These are phyloP conservation scores for Warburgia ugandensis DNA, from an alignment of 164 flowering plant genomes.

Conservation along the genomic window DNA sequence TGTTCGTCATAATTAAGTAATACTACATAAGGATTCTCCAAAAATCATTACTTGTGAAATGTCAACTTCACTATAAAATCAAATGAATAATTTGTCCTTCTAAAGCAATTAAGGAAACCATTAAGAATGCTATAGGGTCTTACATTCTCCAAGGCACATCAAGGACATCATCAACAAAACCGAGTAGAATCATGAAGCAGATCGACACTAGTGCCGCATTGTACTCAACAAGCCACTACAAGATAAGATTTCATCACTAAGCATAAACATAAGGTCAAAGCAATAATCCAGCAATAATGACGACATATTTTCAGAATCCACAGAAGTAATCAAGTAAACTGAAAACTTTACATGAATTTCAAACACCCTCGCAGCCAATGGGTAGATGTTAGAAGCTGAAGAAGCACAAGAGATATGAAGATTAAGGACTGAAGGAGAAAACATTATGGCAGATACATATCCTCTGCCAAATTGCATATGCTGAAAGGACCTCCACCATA, in stretches of 20 bases:
- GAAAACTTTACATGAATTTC: no score
- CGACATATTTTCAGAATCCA: no score
- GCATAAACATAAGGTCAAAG: no score
- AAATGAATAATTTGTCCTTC: background rate
- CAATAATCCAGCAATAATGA: no score
- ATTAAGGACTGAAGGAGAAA: no score
- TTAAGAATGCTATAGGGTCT: constrained; percentile 20
- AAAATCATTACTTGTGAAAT: background rate
- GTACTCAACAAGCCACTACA: constrained; percentile 97
- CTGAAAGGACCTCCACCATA: no score
- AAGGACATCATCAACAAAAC: constrained; percentile 95
- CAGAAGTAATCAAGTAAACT: no score
- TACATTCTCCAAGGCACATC: constrained; percentile 99
- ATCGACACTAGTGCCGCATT: constrained; percentile 89
- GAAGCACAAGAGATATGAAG: background rate
- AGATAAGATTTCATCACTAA: no score
- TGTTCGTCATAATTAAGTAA: constrained; percentile 33
- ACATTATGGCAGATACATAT: no score
- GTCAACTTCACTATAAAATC: background rate
- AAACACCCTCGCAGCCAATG: no score
- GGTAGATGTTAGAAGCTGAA: background rate
- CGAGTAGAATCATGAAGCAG: constrained; percentile 91
- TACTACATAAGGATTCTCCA: constrained; percentile 7
- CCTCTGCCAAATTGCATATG: no score
- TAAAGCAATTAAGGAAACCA: constrained; percentile 6